Percentiles rank a stretch among this genome's conserved stretches.
Evolutionary conservation across 1,284 basidiomycete genomes (phyloP).

Genomic region (Cystobasidiaceae sp.): DNA sequence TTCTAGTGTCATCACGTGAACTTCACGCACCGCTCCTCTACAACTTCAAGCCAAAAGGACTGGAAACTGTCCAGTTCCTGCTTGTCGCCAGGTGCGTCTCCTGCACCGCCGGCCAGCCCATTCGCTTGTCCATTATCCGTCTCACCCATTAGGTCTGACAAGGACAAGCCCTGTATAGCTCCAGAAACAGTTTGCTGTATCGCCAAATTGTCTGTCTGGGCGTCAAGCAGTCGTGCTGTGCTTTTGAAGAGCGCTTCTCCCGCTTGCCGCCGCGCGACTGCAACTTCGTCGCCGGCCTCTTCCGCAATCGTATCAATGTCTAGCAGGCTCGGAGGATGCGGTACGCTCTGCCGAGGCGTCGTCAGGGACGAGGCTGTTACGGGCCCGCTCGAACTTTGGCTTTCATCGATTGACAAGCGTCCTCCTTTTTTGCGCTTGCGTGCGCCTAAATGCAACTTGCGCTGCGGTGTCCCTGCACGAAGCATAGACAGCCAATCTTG

Average conservation of each 20-base stretch:
- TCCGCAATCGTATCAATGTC: neutral
- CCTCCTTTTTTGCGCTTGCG: neutral
- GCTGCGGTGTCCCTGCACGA: neutral
- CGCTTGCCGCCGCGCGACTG: neutral
- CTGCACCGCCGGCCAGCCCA: neutral
- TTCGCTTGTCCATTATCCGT: neutral
- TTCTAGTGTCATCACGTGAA: neutral
- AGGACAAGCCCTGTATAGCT: constrained; percentile 7
- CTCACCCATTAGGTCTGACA: constrained; percentile 16
- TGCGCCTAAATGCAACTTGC: neutral
- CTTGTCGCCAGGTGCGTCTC: neutral
- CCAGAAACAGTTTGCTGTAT: constrained; percentile 29
- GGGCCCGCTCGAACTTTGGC: neutral
- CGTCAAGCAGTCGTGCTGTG: constrained; percentile 16
- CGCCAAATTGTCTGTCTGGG: constrained; percentile 30
- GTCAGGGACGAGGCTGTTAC: neutral
- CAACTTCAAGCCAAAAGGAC: constrained; percentile 25
- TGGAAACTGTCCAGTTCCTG: constrained; percentile 27
- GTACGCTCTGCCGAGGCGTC: neutral
- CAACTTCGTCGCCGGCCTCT: constrained; percentile 3
- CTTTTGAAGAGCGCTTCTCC: constrained; percentile 12
- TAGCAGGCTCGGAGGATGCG: neutral
- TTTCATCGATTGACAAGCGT: neutral
- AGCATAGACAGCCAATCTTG: constrained; percentile 11
- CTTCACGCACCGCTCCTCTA: constrained; percentile 27